Percentiles rank a stretch among this genome's conserved stretches.
phyloP scores from a whole-genome alignment of 2,329 filamentous ascomycete genomes.

The Diplodia mutila region DNA sequence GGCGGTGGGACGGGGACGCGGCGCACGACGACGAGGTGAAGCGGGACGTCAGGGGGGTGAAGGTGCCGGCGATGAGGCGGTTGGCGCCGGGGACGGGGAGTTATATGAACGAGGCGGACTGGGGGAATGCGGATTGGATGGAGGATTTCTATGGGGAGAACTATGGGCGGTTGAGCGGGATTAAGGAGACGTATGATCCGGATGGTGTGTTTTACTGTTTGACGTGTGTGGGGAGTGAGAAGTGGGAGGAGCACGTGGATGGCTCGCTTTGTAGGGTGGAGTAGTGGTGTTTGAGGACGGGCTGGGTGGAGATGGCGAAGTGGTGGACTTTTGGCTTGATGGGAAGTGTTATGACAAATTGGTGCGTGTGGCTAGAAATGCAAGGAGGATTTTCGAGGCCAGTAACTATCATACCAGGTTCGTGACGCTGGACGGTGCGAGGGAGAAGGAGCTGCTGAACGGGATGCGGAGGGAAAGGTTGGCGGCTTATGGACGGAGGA shows the following conservation, averaged over 20 bases:
- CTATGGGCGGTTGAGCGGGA: background rate
- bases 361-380: no score
- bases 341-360: no score
- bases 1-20: conserved; percentile 30
- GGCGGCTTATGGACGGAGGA: no score
- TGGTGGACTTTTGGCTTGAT: no score
- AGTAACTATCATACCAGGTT: no score
- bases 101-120: conserved; percentile 39
- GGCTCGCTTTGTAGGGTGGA: background rate
- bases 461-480: no score
- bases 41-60: conserved; percentile 26
- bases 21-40: conserved; percentile 38
- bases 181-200: conserved; percentile 20
- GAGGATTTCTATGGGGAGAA: conserved; percentile 32
- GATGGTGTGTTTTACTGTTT: background rate
- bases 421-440: no score
- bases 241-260: background rate
- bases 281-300: no score
- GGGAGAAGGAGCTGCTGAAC: no score
- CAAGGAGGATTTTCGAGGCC: no score
- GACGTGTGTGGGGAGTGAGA: conserved; percentile 5
- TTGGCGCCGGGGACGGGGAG: conserved; percentile 34
- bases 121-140: conserved; percentile 34
- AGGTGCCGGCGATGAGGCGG: conserved; percentile 37
- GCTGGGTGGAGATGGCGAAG: no score